Conservation (phyloP, 768 basidiomycete species). For the Pisolithus orientalis region DNA sequence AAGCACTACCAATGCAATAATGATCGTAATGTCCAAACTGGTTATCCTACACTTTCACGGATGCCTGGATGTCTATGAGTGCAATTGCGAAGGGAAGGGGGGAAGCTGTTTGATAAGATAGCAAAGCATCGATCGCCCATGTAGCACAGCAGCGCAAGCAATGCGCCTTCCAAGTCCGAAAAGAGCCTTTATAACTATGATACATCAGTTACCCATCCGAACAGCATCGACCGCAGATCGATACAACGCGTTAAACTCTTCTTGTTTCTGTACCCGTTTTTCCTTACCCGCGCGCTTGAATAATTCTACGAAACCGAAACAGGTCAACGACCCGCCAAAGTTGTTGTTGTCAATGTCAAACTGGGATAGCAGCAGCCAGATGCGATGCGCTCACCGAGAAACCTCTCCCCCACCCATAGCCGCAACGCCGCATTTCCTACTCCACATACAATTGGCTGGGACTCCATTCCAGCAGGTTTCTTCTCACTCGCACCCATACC, state of each 20-base stretch:
- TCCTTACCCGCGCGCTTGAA: constrained; percentile 54
- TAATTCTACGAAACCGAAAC: constrained; percentile 42
- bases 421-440: constrained; percentile 63
- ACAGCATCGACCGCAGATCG: constrained; percentile 19
- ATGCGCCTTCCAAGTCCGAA: too few relatives aligned
- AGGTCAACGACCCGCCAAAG: not conserved
- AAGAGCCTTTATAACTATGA: too few relatives aligned
- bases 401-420: constrained; percentile 68
- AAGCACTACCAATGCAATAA: too few relatives aligned
- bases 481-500: constrained; percentile 48
- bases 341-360: too few relatives aligned
- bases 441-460: constrained; percentile 17
- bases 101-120: too few relatives aligned
- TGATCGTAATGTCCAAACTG: too few relatives aligned
- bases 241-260: constrained; percentile 33
- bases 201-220: not conserved
- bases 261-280: constrained; percentile 40
- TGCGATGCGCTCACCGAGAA: constrained; percentile 47
- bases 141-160: too few relatives aligned
- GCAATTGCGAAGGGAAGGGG: too few relatives aligned
- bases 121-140: too few relatives aligned
- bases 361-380: too few relatives aligned
- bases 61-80: too few relatives aligned
- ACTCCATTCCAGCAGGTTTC: constrained; percentile 1
- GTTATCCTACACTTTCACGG: too few relatives aligned